Percentiles rank a stretch among this genome's conserved stretches.
These are phyloP conservation scores for Microglena sp. DNA, from an alignment of 139 green algal genomes.

Conservation along the genomic window DNA sequence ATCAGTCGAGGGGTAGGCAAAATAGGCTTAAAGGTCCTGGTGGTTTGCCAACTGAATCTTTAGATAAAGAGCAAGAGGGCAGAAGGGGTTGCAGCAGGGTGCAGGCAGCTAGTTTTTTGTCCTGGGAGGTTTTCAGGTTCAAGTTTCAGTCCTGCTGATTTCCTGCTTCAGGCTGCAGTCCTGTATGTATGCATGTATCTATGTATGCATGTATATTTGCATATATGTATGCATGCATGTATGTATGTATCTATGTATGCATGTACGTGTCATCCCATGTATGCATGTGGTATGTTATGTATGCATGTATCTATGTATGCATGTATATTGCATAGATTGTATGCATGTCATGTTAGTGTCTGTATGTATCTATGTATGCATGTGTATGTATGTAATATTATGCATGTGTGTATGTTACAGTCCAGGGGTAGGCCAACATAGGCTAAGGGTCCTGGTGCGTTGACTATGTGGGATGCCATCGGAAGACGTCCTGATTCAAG, in stretches of 20 bases:
- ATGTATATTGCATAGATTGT: background rate
- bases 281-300: background rate
- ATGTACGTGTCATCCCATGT: background rate
- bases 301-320: background rate
- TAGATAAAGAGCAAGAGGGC: no score
- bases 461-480: no score
- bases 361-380: background rate
- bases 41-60: background rate
- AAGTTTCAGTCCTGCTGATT: background rate
- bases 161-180: background rate
- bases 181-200: background rate
- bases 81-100: constrained; percentile 43
- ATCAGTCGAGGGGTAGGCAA: no score
- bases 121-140: background rate
- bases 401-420: no score
- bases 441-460: no score
- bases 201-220: background rate
- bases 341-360: background rate
- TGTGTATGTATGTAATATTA: no score
- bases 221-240: background rate
- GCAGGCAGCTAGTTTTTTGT: constrained; percentile 22
- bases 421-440: no score
- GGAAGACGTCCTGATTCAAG: no score
- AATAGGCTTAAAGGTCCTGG: background rate
- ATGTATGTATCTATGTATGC: background rate